Evolutionary conservation across 2,329 filamentous ascomycete genomes (phyloP), one percentile per base, ranked within the genome.

Genomic region (Colletotrichum horii): DNA sequence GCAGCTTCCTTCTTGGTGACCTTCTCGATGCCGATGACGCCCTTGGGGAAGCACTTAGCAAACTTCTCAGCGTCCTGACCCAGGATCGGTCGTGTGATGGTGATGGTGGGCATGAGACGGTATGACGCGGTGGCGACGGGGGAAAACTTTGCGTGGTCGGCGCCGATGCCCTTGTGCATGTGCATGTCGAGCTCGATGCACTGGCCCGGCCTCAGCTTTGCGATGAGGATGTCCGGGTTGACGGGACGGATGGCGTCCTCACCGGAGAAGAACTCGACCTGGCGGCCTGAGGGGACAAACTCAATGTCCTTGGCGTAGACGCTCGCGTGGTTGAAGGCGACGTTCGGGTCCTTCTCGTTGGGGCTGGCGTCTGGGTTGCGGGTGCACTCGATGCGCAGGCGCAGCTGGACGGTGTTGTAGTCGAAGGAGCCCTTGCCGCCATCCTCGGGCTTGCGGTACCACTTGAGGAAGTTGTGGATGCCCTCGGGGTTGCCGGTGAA

Each of bases 91-190:
- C 90, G 88, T 60, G 90, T 88, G 82, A 99, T 98, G 78, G 91
- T 90, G 84, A 99, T 98, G 79, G 93, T 93, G 9, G 97, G 97
- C 82, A 99, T 87, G 24, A 99, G 90, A 66, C 97, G 93, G 87
- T 99, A 99, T 28, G 94, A 95, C 4, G 97, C 97, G 2, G 97
- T 98, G 4, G 96, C 96, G 43, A 98, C 97, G 62, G 97, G 97
- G 1, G 95, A 98, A 88, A 97, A 99, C 86, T 99, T 99, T 80
- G 97, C 94, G 84, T 99, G 97, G 85, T 99, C 97, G 78, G 94
- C 92, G 64, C 97, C 97, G 79, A 97, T 93, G 76, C 97, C 97
- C 87, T 98, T 98, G 87, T 98, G 93, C 87, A 96, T 97, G 88
- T 98, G 96, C 91, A 98, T 94, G 79, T 94, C 93, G 77, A 98